A percentile compares a stretch with the other conserved stretches of the same genome.
Evolutionary conservation across 257 asterid genomes (phyloP).

Genomic region (Gentiana straminea): DNA sequence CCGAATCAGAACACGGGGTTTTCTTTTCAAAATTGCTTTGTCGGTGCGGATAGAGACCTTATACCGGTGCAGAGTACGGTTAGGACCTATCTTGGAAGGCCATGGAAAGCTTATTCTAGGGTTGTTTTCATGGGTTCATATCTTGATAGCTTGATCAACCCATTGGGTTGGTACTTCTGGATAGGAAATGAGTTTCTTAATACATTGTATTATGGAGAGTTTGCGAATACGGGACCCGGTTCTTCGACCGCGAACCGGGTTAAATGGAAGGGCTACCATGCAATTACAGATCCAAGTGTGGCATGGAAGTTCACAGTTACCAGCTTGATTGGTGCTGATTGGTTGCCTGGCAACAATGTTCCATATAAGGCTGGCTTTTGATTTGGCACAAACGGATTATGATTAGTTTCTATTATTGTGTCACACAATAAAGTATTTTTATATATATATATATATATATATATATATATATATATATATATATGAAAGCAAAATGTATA

Average conservation of each 20-base stretch:
- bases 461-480: too few species aligned
- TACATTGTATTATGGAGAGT: conserved; percentile 59
- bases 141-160: conserved; percentile 43
- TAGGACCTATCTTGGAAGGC: conserved; percentile 50
- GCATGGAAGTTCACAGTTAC: conserved; percentile 30
- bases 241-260: conserved; percentile 43
- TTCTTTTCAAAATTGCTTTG: conserved; percentile 33
- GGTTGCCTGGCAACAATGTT: conserved; percentile 68
- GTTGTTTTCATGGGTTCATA: conserved; percentile 41
- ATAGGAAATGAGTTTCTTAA: conserved; percentile 45
- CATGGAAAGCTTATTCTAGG: conserved; percentile 64
- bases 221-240: conserved; percentile 50
- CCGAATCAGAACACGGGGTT: conserved; percentile 59
- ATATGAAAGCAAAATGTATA: too few species aligned
- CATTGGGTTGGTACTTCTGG: conserved; percentile 58
- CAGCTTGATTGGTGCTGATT: conserved; percentile 42
- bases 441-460: too few species aligned
- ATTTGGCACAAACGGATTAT: neutral
- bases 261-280: conserved; percentile 64
- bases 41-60: conserved; percentile 35
- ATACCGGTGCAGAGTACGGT: conserved; percentile 21
- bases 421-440: too few species aligned
- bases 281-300: conserved; percentile 20
- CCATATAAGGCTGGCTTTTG: conserved; percentile 36
- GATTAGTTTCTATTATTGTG: too few species aligned